Conservation (phyloP, 2,329 filamentous ascomycete species). For the Truncatella angustata region DNA sequence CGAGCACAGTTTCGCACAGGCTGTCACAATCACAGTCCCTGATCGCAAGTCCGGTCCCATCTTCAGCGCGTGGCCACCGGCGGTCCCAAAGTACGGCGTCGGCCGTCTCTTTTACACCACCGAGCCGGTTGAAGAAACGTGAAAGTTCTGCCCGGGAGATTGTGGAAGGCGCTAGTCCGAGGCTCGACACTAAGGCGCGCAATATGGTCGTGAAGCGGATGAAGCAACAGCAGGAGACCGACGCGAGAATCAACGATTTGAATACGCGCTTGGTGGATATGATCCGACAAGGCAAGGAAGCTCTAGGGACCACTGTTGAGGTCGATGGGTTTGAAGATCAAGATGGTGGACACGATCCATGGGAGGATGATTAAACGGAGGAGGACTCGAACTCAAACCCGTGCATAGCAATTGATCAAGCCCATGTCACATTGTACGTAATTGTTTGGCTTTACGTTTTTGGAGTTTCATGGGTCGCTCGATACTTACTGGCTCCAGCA, state of each 20-base stretch:
- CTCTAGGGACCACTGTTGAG: conserved; percentile 72
- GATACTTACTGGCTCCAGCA: not conserved
- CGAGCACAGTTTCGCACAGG: conserved; percentile 18
- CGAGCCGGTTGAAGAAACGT: not conserved
- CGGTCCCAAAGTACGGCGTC: conserved; percentile 41
- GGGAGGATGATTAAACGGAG: conserved; percentile 4
- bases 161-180: conserved; percentile 42
- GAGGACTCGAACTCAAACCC: too few species aligned
- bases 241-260: conserved; percentile 75
- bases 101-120: conserved; percentile 5
- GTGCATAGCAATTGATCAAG: too few species aligned
- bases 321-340: conserved; percentile 47
- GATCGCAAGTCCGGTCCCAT: conserved; percentile 28
- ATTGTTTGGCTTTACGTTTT: not conserved
- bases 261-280: conserved; percentile 79
- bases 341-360: conserved; percentile 24
- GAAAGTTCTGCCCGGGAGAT: conserved; percentile 1
- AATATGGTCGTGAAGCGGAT: conserved; percentile 69
- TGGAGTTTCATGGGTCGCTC: not conserved
- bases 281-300: conserved; percentile 86
- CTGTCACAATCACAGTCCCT: conserved; percentile 19
- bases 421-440: not conserved
- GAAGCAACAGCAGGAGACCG: conserved; percentile 73
- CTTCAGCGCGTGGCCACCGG: conserved; percentile 33
- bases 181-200: conserved; percentile 65